A percentile compares a stretch with the other conserved stretches of the same genome.
Conservation (phyloP, 2,329 filamentous ascomycete species). For the Colletotrichum kahawae region DNA sequence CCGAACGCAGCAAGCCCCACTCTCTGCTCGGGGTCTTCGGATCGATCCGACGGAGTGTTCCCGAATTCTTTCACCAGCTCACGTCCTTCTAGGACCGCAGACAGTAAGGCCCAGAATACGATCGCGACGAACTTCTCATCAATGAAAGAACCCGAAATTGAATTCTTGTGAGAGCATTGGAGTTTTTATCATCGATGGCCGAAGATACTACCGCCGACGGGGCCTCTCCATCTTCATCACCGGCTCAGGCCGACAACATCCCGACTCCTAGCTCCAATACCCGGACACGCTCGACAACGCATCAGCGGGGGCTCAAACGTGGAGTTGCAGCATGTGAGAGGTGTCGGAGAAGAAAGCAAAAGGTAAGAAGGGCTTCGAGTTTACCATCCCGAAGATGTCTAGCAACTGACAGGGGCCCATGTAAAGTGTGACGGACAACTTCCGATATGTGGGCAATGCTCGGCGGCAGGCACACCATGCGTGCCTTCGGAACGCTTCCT, state of each 20-base stretch:
- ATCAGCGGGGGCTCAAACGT: conserved; percentile 4
- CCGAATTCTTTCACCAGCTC: not conserved
- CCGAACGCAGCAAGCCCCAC: not conserved
- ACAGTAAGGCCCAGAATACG: not conserved
- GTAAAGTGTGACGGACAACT: conserved; percentile 12
- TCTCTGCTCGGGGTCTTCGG: not conserved
- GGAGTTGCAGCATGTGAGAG: conserved; percentile 10
- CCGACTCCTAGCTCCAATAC: not conserved
- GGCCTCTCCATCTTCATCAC: not conserved
- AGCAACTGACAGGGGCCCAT: not conserved
- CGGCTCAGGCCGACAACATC: not conserved
- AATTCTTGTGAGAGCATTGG: not conserved
- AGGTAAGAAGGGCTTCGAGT: not conserved
- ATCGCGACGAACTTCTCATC: not conserved
- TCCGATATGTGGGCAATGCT: conserved; percentile 4
- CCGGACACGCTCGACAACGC: not conserved
- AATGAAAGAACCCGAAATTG: fast-evolving
- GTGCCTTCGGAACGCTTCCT: conserved; percentile 11
- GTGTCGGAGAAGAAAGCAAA: conserved; percentile 14
- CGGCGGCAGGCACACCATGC: not conserved
- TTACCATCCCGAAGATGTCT: not conserved
- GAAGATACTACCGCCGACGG: not conserved
- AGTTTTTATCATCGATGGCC: not conserved
- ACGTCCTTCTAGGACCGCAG: not conserved
- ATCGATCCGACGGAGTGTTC: not conserved